These are phyloP conservation scores for Isoetes taiwanensis DNA, from an alignment of 75 land plant genomes.

Conservation along the genomic window DNA sequence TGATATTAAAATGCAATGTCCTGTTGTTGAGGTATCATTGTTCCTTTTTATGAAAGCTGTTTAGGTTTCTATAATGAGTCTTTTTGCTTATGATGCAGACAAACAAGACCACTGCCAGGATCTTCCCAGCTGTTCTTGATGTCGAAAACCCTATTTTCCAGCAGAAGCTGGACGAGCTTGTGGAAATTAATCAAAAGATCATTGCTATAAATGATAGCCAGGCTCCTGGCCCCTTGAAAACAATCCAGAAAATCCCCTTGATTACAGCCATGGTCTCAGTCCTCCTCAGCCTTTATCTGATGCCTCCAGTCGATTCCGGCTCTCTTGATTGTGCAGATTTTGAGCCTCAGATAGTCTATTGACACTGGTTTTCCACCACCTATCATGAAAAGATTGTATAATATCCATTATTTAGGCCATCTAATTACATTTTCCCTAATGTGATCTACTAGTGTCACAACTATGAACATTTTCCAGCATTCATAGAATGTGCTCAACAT, in stretches of 20 bases:
- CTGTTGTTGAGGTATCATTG: neutral
- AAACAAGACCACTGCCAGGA: conserved; percentile 88
- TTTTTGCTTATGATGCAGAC: conserved; percentile 41
- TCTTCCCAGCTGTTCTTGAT: conserved; percentile 90
- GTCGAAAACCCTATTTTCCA: conserved; percentile 95
- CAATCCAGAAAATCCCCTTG: conserved; percentile 70
- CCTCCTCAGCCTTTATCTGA: conserved; percentile 62
- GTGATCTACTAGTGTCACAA: no score
- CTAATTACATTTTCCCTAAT: no score
- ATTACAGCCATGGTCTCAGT: conserved; percentile 52
- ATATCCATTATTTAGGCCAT: no score
- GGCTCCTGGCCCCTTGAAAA: conserved; percentile 64
- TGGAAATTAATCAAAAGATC: conserved; percentile 57
- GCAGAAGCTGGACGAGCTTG: conserved; percentile 78
- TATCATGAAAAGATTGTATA: no score
- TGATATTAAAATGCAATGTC: neutral
- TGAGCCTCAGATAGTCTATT: conserved; percentile 84
- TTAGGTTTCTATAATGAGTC: neutral
- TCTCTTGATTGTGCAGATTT: conserved; percentile 82
- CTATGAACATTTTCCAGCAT: no score
- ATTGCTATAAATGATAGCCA: conserved; percentile 46
- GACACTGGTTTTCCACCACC: no score
- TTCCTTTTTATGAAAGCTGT: neutral
- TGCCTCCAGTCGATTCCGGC: conserved; percentile 86
- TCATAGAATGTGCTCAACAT: no score